Evolutionary conservation across 1,284 basidiomycete species (phyloP), one percentile per base, ranked within the genome.

Genomic region (Ceratobasidium sp.): DNA sequence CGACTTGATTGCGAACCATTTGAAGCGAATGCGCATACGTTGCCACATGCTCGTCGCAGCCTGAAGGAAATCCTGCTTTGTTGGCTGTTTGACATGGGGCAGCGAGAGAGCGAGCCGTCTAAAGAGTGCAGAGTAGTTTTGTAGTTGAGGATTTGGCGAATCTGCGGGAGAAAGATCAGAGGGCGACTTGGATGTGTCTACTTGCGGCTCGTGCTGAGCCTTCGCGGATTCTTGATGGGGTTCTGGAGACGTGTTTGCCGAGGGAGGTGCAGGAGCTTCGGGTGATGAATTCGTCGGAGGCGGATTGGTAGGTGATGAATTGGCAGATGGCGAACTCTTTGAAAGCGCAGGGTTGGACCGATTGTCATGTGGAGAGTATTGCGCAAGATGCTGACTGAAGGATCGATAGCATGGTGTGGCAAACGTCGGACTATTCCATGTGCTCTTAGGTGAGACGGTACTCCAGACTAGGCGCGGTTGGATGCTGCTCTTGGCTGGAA

Each of bases 1-100:
- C 0, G 95, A 96, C 79, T 95, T 90, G 80, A 99, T 98, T 11
- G 96, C 97, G 80, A 97, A 94, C 98, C 98, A 99, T 83, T 96
- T 96, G 86, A 98, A 95, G n/a, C 95, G 90, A 79, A 99, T 95
- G 17, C 93, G 89, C 45, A 95, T 83, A 1, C 98, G 90, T 80
- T 97, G 90, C 92, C 95, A 97, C 84, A 97, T 96, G 7, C 92
- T 91, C 60, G 89, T 93, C 2, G 97, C 92, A 3, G 96, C 92
- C 33, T 89, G 90, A 49, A 99, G 87, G 76, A 99, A 91, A 81
- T 99, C 95, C 65, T 97, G 95, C 67, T 91, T 90, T 0, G 93
- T 94, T 0, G 95, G 95, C 60, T 93, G 87, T 80, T 94, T 91
- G n/a, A 92, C 85, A 80, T 94, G 91, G 3, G 93, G 93, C 35